phyloP scores from a whole-genome alignment of 2,329 filamentous ascomycete genomes.

The Bertia moriformis region DNA sequence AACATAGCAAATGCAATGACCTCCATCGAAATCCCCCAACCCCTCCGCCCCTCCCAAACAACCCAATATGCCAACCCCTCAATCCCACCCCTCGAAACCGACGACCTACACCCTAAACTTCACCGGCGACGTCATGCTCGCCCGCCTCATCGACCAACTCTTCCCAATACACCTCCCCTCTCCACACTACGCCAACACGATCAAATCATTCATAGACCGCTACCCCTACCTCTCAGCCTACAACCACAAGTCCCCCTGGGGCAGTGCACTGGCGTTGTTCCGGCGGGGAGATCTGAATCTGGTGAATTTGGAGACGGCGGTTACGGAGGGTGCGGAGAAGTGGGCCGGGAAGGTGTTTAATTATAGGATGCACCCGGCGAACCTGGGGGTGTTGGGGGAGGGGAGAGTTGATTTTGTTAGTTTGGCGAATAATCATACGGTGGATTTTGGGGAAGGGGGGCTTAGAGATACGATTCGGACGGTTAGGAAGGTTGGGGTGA shows the following conservation, averaged over 20 bases:
- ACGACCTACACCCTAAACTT: constrained; percentile 13
- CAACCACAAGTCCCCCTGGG: constrained; percentile 15
- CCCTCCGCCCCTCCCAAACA: too few species aligned
- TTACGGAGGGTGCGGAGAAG: constrained; percentile 9
- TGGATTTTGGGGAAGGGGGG: constrained; percentile 18
- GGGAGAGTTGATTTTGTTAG: constrained; percentile 16
- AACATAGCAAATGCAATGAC: too few species aligned
- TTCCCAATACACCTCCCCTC: constrained; percentile 15
- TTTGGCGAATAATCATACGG: constrained; percentile 22
- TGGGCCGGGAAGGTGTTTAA: constrained; percentile 23
- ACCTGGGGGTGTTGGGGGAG: constrained; percentile 13
- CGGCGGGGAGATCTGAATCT: constrained; percentile 15
- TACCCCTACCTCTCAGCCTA: constrained; percentile 11
- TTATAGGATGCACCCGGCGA: constrained; percentile 22
- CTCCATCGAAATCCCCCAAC: too few species aligned
- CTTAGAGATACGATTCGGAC: constrained; percentile 16
- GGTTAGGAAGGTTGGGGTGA: neutral
- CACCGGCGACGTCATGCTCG: constrained; percentile 24
- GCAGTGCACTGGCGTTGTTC: constrained; percentile 15
- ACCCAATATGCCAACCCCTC: too few species aligned
- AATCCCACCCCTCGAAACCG: too few species aligned
- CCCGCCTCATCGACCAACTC: constrained; percentile 22
- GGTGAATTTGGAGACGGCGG: constrained; percentile 19
- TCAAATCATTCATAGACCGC: constrained; percentile 4
- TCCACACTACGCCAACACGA: constrained; percentile 8